Percentiles rank a stretch among this genome's conserved stretches.
Conservation (phyloP, 495 filamentous ascomycete species). For the Hapsidospora chrysogenum region DNA sequence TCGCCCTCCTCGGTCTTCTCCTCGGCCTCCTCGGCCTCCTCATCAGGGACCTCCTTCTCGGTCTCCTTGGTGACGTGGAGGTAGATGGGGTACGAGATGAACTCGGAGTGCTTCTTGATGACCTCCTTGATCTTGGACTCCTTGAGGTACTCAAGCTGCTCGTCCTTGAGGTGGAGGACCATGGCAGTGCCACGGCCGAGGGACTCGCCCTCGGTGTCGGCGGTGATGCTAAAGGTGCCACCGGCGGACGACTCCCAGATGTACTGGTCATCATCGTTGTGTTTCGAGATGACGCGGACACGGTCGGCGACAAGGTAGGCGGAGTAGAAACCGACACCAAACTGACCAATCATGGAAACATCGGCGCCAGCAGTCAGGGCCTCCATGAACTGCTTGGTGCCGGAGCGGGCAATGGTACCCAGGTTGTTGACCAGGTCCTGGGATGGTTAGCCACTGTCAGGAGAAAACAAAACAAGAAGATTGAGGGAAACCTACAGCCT, state of each 20-base stretch:
- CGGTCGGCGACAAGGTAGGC: constrained; percentile 97
- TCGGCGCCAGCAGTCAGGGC: constrained; percentile 94
- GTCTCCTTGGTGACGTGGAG: constrained; percentile 98
- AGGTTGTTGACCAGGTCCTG: constrained; percentile 99
- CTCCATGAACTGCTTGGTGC: constrained; percentile 99
- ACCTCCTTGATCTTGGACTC: constrained; percentile 99
- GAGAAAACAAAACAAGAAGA: background rate
- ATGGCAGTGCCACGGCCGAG: constrained; percentile 95
- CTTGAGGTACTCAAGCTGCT: constrained; percentile 96
- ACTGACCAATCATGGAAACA: constrained; percentile 99
- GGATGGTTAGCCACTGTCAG: constrained; percentile 9
- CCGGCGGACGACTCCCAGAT: constrained; percentile 97
- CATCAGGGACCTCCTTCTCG: constrained; percentile 95
- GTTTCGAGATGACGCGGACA: constrained; percentile 89
- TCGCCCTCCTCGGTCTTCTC: constrained; percentile 43
- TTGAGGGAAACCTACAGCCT: constrained; percentile 60
- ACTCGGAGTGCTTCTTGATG: constrained; percentile 99
- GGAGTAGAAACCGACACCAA: constrained; percentile 99
- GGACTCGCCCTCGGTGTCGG: constrained; percentile 79
- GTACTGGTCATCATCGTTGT: constrained; percentile 99
- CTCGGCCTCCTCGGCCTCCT: constrained; percentile 65
- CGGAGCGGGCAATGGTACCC: constrained; percentile 95
- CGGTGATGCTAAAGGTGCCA: constrained; percentile 87
- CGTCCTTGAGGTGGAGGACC: constrained; percentile 96
- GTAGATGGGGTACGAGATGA: constrained; percentile 99